A percentile compares a stretch with the other conserved stretches of the same genome.
Conservation (phyloP, 345 rosid genomes). For the Heritiera fomes region DNA sequence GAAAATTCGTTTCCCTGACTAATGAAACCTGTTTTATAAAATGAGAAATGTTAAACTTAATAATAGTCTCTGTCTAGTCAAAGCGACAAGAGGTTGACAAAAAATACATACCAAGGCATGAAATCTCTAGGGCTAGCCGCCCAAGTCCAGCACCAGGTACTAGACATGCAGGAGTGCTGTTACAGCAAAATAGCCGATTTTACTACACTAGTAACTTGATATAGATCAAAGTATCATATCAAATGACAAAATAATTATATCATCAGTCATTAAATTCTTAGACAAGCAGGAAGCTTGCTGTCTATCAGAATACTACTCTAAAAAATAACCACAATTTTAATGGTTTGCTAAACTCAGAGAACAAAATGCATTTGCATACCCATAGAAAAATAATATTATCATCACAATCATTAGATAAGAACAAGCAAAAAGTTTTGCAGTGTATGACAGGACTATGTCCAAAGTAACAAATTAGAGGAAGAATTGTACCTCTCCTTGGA, state of each 20-base stretch:
- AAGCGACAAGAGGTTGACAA: constrained; percentile 6
- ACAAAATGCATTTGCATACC: constrained; percentile 6
- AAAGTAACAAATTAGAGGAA: constrained; percentile 9
- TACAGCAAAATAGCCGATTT: constrained; percentile 27
- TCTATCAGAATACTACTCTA: neutral
- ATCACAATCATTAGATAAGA: neutral
- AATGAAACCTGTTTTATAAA: constrained; percentile 68
- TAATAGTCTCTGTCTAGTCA: neutral
- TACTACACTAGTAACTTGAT: constrained; percentile 11
- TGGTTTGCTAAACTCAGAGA: neutral
- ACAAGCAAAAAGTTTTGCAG: neutral
- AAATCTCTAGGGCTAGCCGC: constrained; percentile 93
- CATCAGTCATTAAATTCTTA: neutral
- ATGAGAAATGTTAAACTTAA: constrained; percentile 21
- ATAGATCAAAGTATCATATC: constrained; percentile 12
- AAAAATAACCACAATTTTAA: constrained; percentile 1
- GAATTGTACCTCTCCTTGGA: constrained; percentile 50
- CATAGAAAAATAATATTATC: constrained; percentile 1
- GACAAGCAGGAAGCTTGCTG: neutral
- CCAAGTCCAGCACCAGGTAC: constrained; percentile 99
- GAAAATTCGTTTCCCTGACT: constrained; percentile 99
- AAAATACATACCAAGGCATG: constrained; percentile 67
- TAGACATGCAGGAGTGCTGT: constrained; percentile 87
- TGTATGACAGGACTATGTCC: neutral
- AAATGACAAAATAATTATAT: neutral